Base-by-base conservation (phyloP, 1,139 yeast genomes). In the Pichia norvegensis region DNA sequence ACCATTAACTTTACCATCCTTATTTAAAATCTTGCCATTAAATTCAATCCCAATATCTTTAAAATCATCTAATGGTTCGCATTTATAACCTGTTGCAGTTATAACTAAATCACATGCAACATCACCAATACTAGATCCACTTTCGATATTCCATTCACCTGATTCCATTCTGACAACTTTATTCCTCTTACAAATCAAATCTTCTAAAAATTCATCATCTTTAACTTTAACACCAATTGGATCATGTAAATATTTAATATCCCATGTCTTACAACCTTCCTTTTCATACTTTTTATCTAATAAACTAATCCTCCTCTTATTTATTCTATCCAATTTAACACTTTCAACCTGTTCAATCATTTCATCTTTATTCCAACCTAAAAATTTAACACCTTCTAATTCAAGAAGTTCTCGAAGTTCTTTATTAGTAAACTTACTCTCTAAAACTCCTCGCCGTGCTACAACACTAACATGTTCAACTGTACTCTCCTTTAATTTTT, bases 351-450 rank as follows among this genome's bases (percentile, higher is more conserved):
- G 61, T 1, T 65, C 66, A 1, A 65, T 69, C 38, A 80, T 62
- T 22, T 74, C 60, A 17, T 67, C 68, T 5, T 67, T 64, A 0
- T 71, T 73, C 22, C 81, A 64, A 1, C 87, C 84, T 2, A 62
- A 58, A 58, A 88, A 85, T 36, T 61, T 63, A 3, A 78, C 72
- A 1, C 79, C 80, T 14, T 67, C 59, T 48, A 88, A 68, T 49
- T 80, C 83, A 56, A 90, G 68, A 39, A 92, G 68, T 59, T 92
- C 98, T 55, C 97, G 73, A 19, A 92, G 72, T 63, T 92, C 99
- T 61, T 88, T 92, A 56, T 87, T 90, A 3, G 97, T 84, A 63
- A 90, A 92, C 17, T 96, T 95, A 38, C 95, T 82, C 56, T 85
- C 84, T 40, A 78, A 59, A 25, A 88, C 67, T 1, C 97, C 97